Base-by-base conservation (phyloP, 2,329 filamentous ascomycete species). In the Trichoderma sp. region DNA sequence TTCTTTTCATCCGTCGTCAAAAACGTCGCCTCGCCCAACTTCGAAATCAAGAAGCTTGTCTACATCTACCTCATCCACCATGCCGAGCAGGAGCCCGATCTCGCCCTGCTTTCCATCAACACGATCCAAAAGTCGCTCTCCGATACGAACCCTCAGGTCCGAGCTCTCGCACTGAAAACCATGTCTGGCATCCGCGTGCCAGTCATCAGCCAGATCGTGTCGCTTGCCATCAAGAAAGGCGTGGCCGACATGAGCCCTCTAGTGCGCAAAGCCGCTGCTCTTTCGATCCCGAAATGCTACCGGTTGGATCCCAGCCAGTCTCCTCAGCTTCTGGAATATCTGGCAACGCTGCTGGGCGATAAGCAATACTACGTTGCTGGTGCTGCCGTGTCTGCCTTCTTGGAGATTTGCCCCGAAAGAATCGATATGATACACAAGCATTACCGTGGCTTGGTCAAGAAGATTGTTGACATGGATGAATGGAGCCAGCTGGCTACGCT, bases 1-100 rank as follows among this genome's bases (percentile, higher is more conserved):
- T 97, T 95, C 86, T 99, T 99, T 86, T 97, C 95, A n/a, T 93
- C 94, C 28, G 93, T 99, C 70, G 94, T 99, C 81, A 99, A 99
- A 85, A 99, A 98, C 77, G 94, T 98, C 72, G 95, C 95, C 32
- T 97, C 93, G 47, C 92, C 95, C 15, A 97, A 94, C 77, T 88
- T 98, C 77, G 94, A 97, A 78, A 95, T 98, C 82, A 97, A 98
- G 84, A 98, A 98, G 82, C 90, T 99, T 70, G 96, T 99, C 74
- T 99, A 99, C 85, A 97, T 98, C 80, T 99, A 98, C 83, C 90
- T 99, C 73, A 92, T 98, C 73, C 93, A 97, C 80, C 95, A 99
- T 87, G 96, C 96, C 80, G 96, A 98, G 81, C 90, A 94, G 74
- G 96, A 98, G 79, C 96, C 95, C 71, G 96, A 99, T 82, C 92